Evolutionary conservation across 441 rosid genomes (phyloP).

Genomic region (Rhodomyrtus psidioides): DNA sequence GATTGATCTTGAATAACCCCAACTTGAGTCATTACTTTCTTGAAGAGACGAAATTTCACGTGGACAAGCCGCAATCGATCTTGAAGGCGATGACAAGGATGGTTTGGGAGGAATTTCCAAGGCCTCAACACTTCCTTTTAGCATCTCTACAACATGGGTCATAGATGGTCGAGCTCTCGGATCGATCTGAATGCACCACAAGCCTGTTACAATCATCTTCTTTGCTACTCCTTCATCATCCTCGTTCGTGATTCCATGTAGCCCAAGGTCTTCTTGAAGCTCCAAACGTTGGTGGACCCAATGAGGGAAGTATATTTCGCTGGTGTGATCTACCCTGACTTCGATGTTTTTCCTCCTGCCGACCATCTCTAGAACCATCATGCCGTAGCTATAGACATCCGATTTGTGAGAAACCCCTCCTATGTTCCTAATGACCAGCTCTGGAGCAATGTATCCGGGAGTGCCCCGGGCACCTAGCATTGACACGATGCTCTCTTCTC

Average conservation of each 20-base stretch:
- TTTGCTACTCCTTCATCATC: background rate
- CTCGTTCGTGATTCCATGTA: background rate
- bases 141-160: background rate
- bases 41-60: background rate
- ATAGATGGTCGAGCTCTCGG: background rate
- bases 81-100: background rate
- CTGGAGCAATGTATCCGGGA: background rate
- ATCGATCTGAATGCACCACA: background rate
- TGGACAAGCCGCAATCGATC: background rate
- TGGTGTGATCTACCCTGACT: background rate
- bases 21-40: background rate
- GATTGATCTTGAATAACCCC: background rate
- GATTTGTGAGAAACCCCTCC: background rate
- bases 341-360: too few relatives aligned
- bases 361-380: background rate
- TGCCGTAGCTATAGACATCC: background rate
- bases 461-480: background rate
- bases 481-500: background rate
- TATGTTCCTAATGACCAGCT: background rate
- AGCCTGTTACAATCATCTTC: background rate
- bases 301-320: background rate
- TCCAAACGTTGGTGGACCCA: background rate
- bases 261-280: background rate
- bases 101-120: background rate
- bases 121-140: background rate